Conservation (phyloP, 495 filamentous ascomycete species). For the Penicillium ucsense region DNA sequence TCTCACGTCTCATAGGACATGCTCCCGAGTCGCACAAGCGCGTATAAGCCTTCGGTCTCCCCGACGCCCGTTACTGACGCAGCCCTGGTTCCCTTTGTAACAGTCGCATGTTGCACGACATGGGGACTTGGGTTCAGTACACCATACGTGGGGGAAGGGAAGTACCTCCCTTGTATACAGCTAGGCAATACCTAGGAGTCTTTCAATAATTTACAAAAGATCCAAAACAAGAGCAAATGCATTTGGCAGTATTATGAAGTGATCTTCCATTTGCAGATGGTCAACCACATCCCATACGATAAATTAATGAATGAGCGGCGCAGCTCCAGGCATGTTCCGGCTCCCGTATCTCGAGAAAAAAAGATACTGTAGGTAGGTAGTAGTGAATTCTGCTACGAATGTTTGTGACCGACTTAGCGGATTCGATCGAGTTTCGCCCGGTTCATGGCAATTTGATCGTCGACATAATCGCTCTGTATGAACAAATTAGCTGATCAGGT, state of each 20-base stretch:
- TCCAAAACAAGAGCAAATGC: background rate
- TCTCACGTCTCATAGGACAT: too few relatives aligned
- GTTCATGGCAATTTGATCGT: slow-evolving; percentile 64
- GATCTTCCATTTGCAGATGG: slow-evolving; percentile 4
- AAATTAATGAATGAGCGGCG: slow-evolving; percentile 14
- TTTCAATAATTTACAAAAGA: too few relatives aligned
- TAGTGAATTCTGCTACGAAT: background rate
- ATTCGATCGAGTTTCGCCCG: slow-evolving; percentile 55
- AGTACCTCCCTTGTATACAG: too few relatives aligned
- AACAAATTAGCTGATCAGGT: slow-evolving; percentile 17
- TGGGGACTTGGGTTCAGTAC: too few relatives aligned
- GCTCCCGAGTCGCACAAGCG: too few relatives aligned
- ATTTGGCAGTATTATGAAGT: background rate
- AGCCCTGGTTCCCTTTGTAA: too few relatives aligned
- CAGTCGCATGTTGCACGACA: too few relatives aligned
- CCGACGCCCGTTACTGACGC: too few relatives aligned
- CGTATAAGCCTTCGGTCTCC: too few relatives aligned
- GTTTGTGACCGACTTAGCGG: slow-evolving; percentile 21
- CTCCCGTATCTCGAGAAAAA: slow-evolving; percentile 1
- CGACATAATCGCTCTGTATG: slow-evolving; percentile 54
- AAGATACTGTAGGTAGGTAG: too few relatives aligned
- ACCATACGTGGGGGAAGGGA: too few relatives aligned
- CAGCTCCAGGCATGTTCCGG: slow-evolving; percentile 28
- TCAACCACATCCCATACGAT: slow-evolving; percentile 1
- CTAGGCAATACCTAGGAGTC: too few relatives aligned